Evolutionary conservation across 768 basidiomycete species (phyloP).

Genomic region (Lanmaoa pseudosensibilis): DNA sequence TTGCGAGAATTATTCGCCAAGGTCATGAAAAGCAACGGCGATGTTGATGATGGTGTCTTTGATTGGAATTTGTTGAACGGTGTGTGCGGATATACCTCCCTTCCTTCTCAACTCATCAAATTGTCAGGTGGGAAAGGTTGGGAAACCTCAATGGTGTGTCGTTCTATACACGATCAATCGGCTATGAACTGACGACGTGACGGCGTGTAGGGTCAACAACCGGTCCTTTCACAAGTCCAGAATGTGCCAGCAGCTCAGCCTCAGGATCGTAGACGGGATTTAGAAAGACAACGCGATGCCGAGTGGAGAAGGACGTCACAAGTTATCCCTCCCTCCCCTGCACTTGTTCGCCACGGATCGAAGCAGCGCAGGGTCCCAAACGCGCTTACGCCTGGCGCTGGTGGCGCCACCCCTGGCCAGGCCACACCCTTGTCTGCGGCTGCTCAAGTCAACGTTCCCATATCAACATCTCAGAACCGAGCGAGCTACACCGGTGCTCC

Average conservation of each 20-base stretch:
- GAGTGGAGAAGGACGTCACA: conserved; percentile 66
- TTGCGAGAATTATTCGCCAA: conserved; percentile 92
- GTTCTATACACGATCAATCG: not conserved
- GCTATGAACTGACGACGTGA: conserved; percentile 9
- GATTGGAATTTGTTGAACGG: conserved; percentile 96
- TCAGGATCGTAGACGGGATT: conserved; percentile 61
- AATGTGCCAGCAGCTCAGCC: conserved; percentile 46
- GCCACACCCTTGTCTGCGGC: conserved; percentile 70
- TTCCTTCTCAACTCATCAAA: conserved; percentile 8
- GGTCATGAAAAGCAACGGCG: conserved; percentile 87
- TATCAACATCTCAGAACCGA: conserved; percentile 53
- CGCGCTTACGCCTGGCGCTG: conserved; percentile 56
- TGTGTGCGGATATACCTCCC: conserved; percentile 29
- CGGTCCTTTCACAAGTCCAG: conserved; percentile 66
- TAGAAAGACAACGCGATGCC: conserved; percentile 48
- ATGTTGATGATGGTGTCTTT: conserved; percentile 89
- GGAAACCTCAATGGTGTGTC: conserved; percentile 77
- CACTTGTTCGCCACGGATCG: conserved; percentile 73
- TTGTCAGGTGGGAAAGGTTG: conserved; percentile 84
- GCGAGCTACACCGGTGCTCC: conserved; percentile 39
- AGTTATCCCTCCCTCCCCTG: conserved; percentile 72
- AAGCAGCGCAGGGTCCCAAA: conserved; percentile 66
- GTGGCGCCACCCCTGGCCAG: conserved; percentile 50
- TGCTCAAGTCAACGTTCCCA: conserved; percentile 73
- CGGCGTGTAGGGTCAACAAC: conserved; percentile 53